Evolutionary conservation across 768 basidiomycete species (phyloP).

Genomic region (Paxillus involutus): DNA sequence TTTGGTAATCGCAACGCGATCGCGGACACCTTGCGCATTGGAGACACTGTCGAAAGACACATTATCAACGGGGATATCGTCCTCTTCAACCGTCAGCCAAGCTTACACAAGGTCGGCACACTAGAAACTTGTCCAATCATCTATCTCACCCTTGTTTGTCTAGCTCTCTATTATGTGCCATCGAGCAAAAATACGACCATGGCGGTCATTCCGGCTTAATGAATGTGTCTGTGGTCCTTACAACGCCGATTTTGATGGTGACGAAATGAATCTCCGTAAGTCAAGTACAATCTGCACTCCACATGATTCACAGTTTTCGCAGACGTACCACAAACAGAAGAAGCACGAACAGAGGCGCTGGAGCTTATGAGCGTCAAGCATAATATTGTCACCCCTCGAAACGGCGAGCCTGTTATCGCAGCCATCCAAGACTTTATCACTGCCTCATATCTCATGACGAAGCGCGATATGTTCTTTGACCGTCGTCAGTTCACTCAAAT

Average conservation of each 20-base stretch:
- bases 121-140: neutral
- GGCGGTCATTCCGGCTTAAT: slow-evolving; percentile 95
- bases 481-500: slow-evolving; percentile 95
- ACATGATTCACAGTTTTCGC: neutral
- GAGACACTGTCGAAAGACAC: slow-evolving; percentile 94
- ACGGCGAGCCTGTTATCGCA: slow-evolving; percentile 98
- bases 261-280: slow-evolving; percentile 99
- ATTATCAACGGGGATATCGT: slow-evolving; percentile 94
- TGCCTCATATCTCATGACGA: slow-evolving; percentile 92
- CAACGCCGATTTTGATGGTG: slow-evolving; percentile 99
- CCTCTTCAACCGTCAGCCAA: slow-evolving; percentile 97
- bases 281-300: slow-evolving; percentile 7
- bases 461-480: slow-evolving; percentile 90
- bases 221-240: slow-evolving; percentile 99
- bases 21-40: slow-evolving; percentile 80
- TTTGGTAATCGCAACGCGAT: slow-evolving; percentile 81
- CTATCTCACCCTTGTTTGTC: slow-evolving; percentile 5
- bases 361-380: slow-evolving; percentile 97
- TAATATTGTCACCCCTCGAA: slow-evolving; percentile 96
- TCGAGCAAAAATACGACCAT: slow-evolving; percentile 92
- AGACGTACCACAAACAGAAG: slow-evolving; percentile 99
- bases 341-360: slow-evolving; percentile 94
- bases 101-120: slow-evolving; percentile 81
- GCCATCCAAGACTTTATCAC: slow-evolving; percentile 99
- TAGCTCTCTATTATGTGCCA: slow-evolving; percentile 99